Base-by-base conservation (phyloP, 352 stramenopile species). In the Pythium aristosporum region DNA sequence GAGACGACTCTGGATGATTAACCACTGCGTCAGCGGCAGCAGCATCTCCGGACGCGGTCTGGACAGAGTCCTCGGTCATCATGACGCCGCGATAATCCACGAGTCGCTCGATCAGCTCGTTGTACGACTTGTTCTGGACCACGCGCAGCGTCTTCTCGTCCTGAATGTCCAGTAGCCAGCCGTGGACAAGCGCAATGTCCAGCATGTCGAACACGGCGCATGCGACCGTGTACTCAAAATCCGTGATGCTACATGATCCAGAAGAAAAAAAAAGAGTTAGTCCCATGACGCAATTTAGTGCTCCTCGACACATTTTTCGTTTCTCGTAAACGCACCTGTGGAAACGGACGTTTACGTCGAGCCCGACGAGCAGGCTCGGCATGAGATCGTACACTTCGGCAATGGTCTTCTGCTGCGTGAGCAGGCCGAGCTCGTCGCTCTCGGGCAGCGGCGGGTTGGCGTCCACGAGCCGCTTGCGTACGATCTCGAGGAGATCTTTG, bases 301-400 rank as follows among this genome's bases (percentile, higher is more conserved):
- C 10, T 57, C 25, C 25, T 16, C 34, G 16, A 37, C 21, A 34
- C 25, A 51, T 57, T 34, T 61, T 43, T 36, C 21, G 55, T 20
- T 53, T 11, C 46, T 55, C 20, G 32, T 5, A 1, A 34, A 68
- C 79, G 55, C 74, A 96, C 63, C 81, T 87, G 37, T 92, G 94
- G 71, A 99, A 99, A 61, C 93, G 94, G 44, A 98, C 94, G 75
- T 99, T 99, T 13, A 99, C 96, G 68, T 99, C 97, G 56, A 99
- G 88, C 0, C 97, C 97, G 63, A 97, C 91, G 46, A 98, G 82
- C 32, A 99, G 83, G 41, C 79, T 92, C 10, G 97, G 97, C 49
- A 99, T 77, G 36, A 99, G 67, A 39, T 86, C 70, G 11, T 96
- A 73, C 2, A 98, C 88, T 61, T 98, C 92, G 37, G 96, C 50